Base-by-base conservation (phyloP, 768 basidiomycete genomes). In the Harrya chromipes region DNA sequence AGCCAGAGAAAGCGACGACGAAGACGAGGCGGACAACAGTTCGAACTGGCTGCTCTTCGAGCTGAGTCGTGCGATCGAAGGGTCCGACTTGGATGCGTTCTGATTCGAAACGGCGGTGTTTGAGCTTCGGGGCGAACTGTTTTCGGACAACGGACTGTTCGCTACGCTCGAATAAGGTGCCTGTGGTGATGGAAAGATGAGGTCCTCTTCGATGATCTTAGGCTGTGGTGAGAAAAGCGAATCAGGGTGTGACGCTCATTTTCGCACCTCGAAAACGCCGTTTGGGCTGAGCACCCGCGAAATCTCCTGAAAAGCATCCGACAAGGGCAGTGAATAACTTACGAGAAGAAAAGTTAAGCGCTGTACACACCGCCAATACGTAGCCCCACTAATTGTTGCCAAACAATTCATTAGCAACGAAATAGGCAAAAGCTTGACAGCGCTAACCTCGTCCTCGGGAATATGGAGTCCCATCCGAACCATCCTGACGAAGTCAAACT, bases 161-260 rank as follows among this genome's bases (percentile, higher is more conserved):
- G n/a, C 5, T 10, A 34, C n/a, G n/a, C 53, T 46, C 14, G 49
- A 41, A n/a, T 35, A 46, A 3, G 51, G 47, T 16, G 48, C 38
- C n/a, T n/a, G 33, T 43, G 58, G 55, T 40, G 74, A 80, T 8
- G 87, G 87, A 60, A 89, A 89, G 40, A 87, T 73, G 7, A 82
- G 73, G 59, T 87, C 85, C 50, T 90, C 87, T 63, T 87, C 87
- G 33, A 87, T 77, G 9, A 87, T 71, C 86, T 88, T 53, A 8
- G n/a, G 40, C 14, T 48, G 24, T 8, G 29, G 46, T 43, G 55
- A 43, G 34, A 44, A 39, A 41, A 33, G 6, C 14, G 0, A 23
- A 11, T 8, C 7, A 26, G 35, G 33, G 33, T 40, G 46, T 24
- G 50, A 40, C 4, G 4, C 9, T 49, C 17, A 34, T 43, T 53